Conservation (phyloP, 1,284 basidiomycete species). For the Cutaneotrichosporon cutaneum region DNA sequence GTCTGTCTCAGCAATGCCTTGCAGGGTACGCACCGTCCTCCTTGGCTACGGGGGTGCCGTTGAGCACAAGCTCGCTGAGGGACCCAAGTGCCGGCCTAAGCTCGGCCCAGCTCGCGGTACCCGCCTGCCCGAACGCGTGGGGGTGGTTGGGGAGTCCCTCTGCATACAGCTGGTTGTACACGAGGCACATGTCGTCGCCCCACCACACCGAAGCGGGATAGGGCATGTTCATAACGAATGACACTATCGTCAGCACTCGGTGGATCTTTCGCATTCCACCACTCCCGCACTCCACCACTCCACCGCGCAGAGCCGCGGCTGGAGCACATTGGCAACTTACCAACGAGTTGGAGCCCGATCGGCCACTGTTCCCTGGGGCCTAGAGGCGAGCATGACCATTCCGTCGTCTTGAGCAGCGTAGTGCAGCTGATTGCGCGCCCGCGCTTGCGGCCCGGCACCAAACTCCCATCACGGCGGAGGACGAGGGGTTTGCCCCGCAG, state of each 20-base stretch:
- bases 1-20: slow-evolving; percentile 13
- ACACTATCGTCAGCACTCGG: not conserved
- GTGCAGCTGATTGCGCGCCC: not conserved
- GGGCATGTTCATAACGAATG: slow-evolving; percentile 41
- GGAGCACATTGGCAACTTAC: too few relatives aligned
- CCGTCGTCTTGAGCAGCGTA: slow-evolving; percentile 36
- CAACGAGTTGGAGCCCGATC: slow-evolving; percentile 11
- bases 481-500: not conserved
- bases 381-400: slow-evolving; percentile 47
- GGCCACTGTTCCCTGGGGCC: slow-evolving; percentile 43
- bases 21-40: slow-evolving; percentile 39
- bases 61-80: slow-evolving; percentile 41
- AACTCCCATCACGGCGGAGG: not conserved
- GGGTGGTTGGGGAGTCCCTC: slow-evolving; percentile 41
- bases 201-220: slow-evolving; percentile 48
- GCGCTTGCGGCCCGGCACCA: not conserved
- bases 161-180: slow-evolving; percentile 49
- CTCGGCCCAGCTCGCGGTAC: slow-evolving; percentile 43
- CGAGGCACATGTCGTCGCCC: slow-evolving; percentile 45
- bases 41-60: slow-evolving; percentile 42
- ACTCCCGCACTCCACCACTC: too few relatives aligned
- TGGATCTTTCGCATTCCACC: too few relatives aligned
- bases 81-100: slow-evolving; percentile 47
- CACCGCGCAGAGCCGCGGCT: too few relatives aligned
- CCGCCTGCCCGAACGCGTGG: slow-evolving; percentile 44